Evolutionary conservation across 2,329 filamentous ascomycete genomes (phyloP).

Genomic region (Colletotrichum lini): DNA sequence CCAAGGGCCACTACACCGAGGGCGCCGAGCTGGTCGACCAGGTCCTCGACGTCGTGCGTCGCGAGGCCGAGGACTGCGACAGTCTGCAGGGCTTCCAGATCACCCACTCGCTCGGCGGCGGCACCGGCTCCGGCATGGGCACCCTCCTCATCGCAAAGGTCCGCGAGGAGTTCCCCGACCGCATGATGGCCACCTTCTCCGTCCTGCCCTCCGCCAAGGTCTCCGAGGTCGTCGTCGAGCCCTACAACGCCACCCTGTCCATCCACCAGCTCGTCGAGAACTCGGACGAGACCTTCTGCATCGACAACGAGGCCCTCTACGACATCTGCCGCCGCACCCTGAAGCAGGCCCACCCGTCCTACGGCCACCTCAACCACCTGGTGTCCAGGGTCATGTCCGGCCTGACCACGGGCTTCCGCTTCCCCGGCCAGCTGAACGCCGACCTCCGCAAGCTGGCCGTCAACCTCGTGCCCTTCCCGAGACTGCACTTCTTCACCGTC

Average conservation of each 20-base stretch:
- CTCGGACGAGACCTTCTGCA: constrained; percentile 99
- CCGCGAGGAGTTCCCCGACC: constrained; percentile 99
- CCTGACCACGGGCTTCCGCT: constrained; percentile 97
- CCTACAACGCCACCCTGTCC: constrained; percentile 99
- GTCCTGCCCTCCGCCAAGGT: constrained; percentile 99
- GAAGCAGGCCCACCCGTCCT: constrained; percentile 98
- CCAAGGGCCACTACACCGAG: constrained; percentile 99
- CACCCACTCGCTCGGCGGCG: constrained; percentile 99
- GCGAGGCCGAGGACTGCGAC: constrained; percentile 98
- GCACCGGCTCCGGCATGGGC: constrained; percentile 99
- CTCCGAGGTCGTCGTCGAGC: constrained; percentile 99
- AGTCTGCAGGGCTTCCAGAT: constrained; percentile 99
- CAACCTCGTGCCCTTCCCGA: constrained; percentile 99
- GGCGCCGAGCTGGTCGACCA: constrained; percentile 99
- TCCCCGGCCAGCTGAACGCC: constrained; percentile 99
- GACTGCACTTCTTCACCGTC: constrained; percentile 99
- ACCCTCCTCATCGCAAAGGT: constrained; percentile 99
- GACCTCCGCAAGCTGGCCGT: constrained; percentile 99
- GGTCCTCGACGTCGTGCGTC: constrained; percentile 97
- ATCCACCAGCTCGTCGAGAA: constrained; percentile 99
- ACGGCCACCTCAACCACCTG: constrained; percentile 99
- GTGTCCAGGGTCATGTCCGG: constrained; percentile 99
- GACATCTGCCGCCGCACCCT: constrained; percentile 99
- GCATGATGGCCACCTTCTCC: constrained; percentile 99
- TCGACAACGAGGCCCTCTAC: constrained; percentile 99